Evolutionary conservation across 2,329 filamentous ascomycete genomes (phyloP).

Genomic region (Cercospora zeae-maydis): DNA sequence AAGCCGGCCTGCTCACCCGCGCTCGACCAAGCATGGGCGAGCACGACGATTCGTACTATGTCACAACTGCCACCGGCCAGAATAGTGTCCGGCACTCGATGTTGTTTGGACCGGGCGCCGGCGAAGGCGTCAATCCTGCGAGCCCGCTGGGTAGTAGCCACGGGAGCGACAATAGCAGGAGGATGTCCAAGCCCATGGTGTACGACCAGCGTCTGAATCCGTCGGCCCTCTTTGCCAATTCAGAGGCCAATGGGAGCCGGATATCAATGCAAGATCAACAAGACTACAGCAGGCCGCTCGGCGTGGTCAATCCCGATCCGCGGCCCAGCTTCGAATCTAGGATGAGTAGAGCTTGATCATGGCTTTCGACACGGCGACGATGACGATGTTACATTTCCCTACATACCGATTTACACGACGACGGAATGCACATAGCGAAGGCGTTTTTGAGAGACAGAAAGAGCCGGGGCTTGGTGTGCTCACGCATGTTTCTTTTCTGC

Average conservation of each 20-base stretch:
- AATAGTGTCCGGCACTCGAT: constrained; percentile 35
- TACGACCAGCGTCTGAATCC: constrained; percentile 51
- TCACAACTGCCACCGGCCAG: constrained; percentile 22
- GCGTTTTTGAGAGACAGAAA: constrained; percentile 16
- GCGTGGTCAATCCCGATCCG: constrained; percentile 40
- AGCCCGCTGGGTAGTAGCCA: constrained; percentile 33
- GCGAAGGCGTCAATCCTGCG: constrained; percentile 30
- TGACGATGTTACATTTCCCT: constrained; percentile 16
- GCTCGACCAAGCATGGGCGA: constrained; percentile 30
- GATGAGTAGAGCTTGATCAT: constrained; percentile 9
- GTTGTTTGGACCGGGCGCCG: constrained; percentile 29
- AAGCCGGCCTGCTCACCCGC: constrained; percentile 43
- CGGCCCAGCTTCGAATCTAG: constrained; percentile 33
- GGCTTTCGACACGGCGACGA: background rate
- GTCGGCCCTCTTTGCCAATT: constrained; percentile 44
- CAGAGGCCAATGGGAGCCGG: constrained; percentile 45
- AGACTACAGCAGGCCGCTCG: constrained; percentile 47
- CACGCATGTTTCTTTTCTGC: constrained; percentile 13
- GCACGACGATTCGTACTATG: constrained; percentile 26
- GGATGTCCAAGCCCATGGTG: constrained; percentile 45
- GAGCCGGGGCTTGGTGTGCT: constrained; percentile 9
- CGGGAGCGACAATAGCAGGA: constrained; percentile 26
- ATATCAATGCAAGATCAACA: constrained; percentile 47
- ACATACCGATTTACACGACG: constrained; percentile 16
- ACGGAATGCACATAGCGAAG: constrained; percentile 16